Base-by-base conservation (phyloP, 768 basidiomycete species). In the Pleurotus tuoliensis region DNA sequence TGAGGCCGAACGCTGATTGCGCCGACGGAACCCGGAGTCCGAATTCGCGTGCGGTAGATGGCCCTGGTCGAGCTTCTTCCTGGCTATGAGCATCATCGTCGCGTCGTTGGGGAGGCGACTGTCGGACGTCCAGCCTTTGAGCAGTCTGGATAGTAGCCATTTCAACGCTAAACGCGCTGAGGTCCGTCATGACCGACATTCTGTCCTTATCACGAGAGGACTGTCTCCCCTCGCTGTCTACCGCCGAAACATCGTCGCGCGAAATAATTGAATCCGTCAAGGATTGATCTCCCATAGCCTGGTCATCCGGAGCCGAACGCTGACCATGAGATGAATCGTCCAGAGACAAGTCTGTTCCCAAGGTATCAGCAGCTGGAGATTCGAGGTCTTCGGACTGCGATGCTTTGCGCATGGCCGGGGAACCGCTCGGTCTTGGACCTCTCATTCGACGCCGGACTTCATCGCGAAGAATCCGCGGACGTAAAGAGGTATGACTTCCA, bases 371-470 rank as follows among this genome's bases (percentile, higher is more conserved):
- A 11, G 11, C 30, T 11, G 30, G 30, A 34, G 30, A 9, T 9
- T 34, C 30, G 30, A 11, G 8, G 7, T 34, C 9, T 44, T 44
- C 41, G 3, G 41, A 22, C 41, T 44, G n/a, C n/a, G n/a, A 22
- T 22, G n/a, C 41, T 22, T 44, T 25, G 16, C 3, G 16, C 15
- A 37, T 27, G 15, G 20, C 20, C 11, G 34, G 51, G 11, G 16
- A 9, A 20, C 15, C 38, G 8, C 51, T 39, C 7, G 51, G 13
- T 52, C 51, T 52, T 18, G 51, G 37, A n/a, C 39, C 72, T 64
- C 77, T 61, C 50, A 84, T 64, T 37, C 80, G 73, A 52, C 76
- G 69, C 57, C 80, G 76, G 16, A 87, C 76, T 47, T 80, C 79
- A 53, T 82, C 82, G 25, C 77, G 76, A 52, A 71, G 83, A 56